A percentile compares a stretch with the other conserved stretches of the same genome.
These are phyloP conservation scores for Pilasporangium apinafurcum DNA, from an alignment of 352 stramenopile species.

Conservation along the genomic window DNA sequence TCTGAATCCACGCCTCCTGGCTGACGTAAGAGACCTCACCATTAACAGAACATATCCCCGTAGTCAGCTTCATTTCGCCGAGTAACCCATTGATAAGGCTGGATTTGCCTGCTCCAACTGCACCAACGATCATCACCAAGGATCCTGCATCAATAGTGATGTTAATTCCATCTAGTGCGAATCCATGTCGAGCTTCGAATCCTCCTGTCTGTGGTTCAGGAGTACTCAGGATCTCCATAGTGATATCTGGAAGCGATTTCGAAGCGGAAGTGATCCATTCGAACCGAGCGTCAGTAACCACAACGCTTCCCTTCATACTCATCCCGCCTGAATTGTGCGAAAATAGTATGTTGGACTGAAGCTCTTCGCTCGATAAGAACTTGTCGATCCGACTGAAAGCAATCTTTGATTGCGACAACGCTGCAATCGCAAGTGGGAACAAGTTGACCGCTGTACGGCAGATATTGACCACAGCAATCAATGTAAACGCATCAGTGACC, in stretches of 20 bases:
- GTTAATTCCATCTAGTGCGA: slow-evolving; percentile 24
- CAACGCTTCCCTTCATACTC: too few relatives aligned
- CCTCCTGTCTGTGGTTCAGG: slow-evolving; percentile 25
- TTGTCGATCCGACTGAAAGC: too few relatives aligned
- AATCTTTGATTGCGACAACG: too few relatives aligned
- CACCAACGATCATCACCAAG: slow-evolving; percentile 49
- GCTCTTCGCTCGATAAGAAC: too few relatives aligned
- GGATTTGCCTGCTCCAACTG: slow-evolving; percentile 45
- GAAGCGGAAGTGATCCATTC: too few relatives aligned
- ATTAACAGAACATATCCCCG: slow-evolving; percentile 12
- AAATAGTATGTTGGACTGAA: too few relatives aligned
- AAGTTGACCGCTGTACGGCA: too few relatives aligned
- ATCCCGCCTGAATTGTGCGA: too few relatives aligned
- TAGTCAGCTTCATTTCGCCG: slow-evolving; percentile 30
- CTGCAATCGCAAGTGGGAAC: too few relatives aligned
- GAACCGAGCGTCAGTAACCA: slow-evolving; percentile 68
- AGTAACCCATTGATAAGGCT: slow-evolving; percentile 45
- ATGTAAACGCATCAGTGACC: too few relatives aligned
- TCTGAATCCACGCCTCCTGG: slow-evolving; percentile 91
- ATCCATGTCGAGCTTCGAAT: slow-evolving; percentile 21
- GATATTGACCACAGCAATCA: too few relatives aligned
- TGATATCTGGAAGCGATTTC: slow-evolving; percentile 6
- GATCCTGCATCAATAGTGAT: slow-evolving; percentile 55
- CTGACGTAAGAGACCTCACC: slow-evolving; percentile 71
- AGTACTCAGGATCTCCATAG: too few relatives aligned